Base-by-base conservation (phyloP, 768 basidiomycete genomes). In the Tremella yokohamensis region DNA sequence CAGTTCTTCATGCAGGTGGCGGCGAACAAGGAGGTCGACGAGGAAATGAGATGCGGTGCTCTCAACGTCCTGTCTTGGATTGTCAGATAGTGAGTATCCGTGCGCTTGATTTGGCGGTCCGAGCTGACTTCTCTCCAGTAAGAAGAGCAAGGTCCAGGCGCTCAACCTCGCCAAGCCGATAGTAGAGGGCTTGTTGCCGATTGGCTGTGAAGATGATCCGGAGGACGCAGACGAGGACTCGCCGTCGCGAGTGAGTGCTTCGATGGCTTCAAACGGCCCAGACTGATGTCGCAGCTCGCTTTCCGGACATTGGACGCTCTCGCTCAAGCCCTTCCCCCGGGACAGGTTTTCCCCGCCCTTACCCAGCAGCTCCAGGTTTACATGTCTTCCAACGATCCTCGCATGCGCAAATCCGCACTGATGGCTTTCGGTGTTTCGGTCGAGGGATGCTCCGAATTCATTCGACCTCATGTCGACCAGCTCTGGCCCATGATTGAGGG, bases 391-490 rank as follows among this genome's bases (percentile, higher is more conserved):
- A 77, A 84, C 7, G 86, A 97, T 64, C 83, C 90, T 0, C 80
- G 82, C 52, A 80, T 85, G 69, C 87, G 96, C 29, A 92, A 94
- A 53, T 89, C 89, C 49, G 94, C 92, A 8, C 87, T 98, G 80
- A 89, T 94, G 69, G 89, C 93, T 1, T 85, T 99, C 50, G 96
- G 96, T 63, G 90, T 98, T 50, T 85, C 86, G 45, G 91, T 98
- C 57, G 96, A 99, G 76, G 96, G 96, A 16, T 97, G 94, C 81
- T 90, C 88, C 79, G 93, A 98, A 80, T 98, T 81, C 79, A 97
- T 99, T 84, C 90, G 90, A 34, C 90, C 93, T 8, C 82, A 91
- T 66, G 90, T 99, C 83, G 78, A 76, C 60, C 83, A 89, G 68
- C 86, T 99, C 25, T 99, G 96, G 96, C 92, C 93, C 1, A 81